Conservation (phyloP, 2,329 filamentous ascomycete species). For the Mariannaea elegans region DNA sequence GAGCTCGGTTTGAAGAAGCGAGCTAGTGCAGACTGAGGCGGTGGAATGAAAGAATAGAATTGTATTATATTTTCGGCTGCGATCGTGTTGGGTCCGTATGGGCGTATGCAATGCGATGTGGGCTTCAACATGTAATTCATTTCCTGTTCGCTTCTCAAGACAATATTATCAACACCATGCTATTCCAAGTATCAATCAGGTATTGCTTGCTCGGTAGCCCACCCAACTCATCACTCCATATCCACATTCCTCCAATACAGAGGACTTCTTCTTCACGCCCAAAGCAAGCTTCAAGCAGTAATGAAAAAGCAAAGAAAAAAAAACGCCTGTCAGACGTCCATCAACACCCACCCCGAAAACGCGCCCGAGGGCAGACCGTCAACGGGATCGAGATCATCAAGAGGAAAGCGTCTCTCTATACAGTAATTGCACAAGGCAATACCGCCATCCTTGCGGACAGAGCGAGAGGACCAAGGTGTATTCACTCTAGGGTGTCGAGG, state of each 20-base stretch:
- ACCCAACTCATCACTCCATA: too few relatives aligned
- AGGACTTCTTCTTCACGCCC: constrained; percentile 8
- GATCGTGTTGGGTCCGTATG: too few relatives aligned
- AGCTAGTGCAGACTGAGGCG: too few relatives aligned
- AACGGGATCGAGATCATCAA: constrained; percentile 19
- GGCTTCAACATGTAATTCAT: too few relatives aligned
- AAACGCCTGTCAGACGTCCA: constrained; percentile 20
- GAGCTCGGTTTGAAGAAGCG: too few relatives aligned
- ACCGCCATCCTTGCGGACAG: constrained; percentile 16
- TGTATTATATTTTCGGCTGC: too few relatives aligned
- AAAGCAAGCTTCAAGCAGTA: not conserved
- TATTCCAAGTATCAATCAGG: too few relatives aligned
- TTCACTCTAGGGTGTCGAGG: constrained; percentile 18
- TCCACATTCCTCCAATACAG: not conserved
- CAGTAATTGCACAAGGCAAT: not conserved
- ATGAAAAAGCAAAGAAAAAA: constrained; percentile 13
- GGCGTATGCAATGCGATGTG: too few relatives aligned
- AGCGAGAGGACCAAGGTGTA: constrained; percentile 17
- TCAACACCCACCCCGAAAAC: constrained; percentile 15
- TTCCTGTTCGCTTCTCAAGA: too few relatives aligned
- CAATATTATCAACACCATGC: too few relatives aligned
- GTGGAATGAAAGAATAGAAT: too few relatives aligned
- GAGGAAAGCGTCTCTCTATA: constrained; percentile 19
- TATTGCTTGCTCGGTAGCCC: too few relatives aligned
- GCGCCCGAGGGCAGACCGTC: constrained; percentile 17